Conservation (phyloP, 2,329 filamentous ascomycete genomes). For the Fusarium subglutinans region DNA sequence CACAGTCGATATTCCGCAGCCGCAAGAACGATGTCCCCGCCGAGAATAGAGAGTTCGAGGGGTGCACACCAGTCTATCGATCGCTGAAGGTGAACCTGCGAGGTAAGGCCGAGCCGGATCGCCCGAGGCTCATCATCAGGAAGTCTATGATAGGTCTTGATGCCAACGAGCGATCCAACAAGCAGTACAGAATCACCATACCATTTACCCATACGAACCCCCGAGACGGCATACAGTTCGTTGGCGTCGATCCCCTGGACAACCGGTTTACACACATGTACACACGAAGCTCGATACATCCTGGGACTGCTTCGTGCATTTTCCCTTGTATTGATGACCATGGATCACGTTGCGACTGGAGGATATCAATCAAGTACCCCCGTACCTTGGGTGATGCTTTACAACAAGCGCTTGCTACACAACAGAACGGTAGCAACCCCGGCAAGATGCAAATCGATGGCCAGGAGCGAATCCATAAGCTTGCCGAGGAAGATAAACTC, state of each 20-base stretch:
- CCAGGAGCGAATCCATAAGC: constrained; percentile 53
- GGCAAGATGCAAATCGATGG: constrained; percentile 53
- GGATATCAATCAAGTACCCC: constrained; percentile 85
- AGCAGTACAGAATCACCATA: constrained; percentile 65
- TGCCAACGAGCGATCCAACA: constrained; percentile 51
- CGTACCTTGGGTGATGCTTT: constrained; percentile 85
- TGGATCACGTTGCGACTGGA: constrained; percentile 84
- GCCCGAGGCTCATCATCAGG: constrained; percentile 55
- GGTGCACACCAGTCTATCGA: constrained; percentile 65
- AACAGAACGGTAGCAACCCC: constrained; percentile 48
- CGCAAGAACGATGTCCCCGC: constrained; percentile 64
- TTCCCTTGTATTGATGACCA: constrained; percentile 95
- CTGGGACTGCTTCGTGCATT: constrained; percentile 83
- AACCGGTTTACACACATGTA: constrained; percentile 90
- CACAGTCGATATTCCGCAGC: constrained; percentile 61
- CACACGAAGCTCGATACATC: constrained; percentile 80
- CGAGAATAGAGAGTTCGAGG: constrained; percentile 63
- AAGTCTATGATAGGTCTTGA: constrained; percentile 52
- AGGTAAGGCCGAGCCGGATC: constrained; percentile 51
- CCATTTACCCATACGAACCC: constrained; percentile 81
- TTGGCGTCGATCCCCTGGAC: constrained; percentile 83
- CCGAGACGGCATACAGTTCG: constrained; percentile 90
- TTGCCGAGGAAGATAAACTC: constrained; percentile 82
- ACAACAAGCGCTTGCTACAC: constrained; percentile 56
- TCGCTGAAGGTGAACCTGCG: constrained; percentile 59